Percentiles rank a stretch among this genome's conserved stretches.
These are phyloP conservation scores for Alternaria brassicae DNA, from an alignment of 2,329 filamentous ascomycete genomes.

Conservation along the genomic window DNA sequence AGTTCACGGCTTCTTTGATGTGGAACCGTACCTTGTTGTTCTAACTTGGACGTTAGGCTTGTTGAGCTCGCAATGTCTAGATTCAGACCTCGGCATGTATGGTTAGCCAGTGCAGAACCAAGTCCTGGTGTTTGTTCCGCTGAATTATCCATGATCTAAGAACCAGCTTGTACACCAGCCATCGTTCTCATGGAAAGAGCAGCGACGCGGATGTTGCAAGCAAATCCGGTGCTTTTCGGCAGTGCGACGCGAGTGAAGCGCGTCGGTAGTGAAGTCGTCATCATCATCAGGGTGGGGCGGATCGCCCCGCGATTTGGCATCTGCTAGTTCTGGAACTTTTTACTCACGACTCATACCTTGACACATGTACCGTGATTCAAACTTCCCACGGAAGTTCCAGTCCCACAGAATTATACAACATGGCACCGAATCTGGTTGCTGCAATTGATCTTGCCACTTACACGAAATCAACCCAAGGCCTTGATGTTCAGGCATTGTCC, in stretches of 20 bases:
- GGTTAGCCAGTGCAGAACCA: background rate
- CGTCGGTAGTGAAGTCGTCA: constrained; percentile 9
- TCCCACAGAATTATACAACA: constrained; percentile 29
- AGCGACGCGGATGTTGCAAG: background rate
- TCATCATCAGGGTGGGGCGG: constrained; percentile 21
- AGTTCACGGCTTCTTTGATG: background rate
- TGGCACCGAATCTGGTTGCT: constrained; percentile 57
- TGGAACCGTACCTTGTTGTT: background rate
- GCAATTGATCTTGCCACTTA: constrained; percentile 57
- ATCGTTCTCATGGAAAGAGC: background rate
- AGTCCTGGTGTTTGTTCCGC: background rate
- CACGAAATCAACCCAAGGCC: constrained; percentile 56
- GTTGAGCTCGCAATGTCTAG: background rate
- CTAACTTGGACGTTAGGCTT: background rate
- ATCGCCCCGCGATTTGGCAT: constrained; percentile 21
- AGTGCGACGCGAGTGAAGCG: background rate
- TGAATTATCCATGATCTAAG: background rate
- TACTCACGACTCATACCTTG: constrained; percentile 11
- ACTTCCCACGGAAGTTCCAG: background rate
- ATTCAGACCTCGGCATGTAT: background rate
- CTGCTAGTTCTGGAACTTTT: constrained; percentile 19
- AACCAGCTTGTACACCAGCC: background rate
- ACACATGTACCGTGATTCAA: background rate
- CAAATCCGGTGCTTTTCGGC: background rate
- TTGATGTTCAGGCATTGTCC: constrained; percentile 60